Base-by-base conservation (phyloP, 192 early-diverging fungal species). In the Entomortierella lignicola region DNA sequence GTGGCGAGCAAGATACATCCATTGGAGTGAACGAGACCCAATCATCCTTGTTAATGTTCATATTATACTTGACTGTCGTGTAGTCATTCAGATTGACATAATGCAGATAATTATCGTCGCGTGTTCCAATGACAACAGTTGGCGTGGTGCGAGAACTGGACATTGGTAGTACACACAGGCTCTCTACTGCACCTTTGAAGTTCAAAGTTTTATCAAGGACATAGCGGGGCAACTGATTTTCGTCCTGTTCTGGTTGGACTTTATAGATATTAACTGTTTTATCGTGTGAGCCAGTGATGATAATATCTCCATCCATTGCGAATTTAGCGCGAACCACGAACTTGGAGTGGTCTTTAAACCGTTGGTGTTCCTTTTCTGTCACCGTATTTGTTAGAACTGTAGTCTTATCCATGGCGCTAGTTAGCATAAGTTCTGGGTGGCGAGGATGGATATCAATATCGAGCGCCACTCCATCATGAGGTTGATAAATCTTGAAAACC, bases 21-120 rank as follows among this genome's bases (percentile, higher is more conserved):
- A 93, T 89, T 1, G 93, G 86, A 11, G 92, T 92, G 73, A 95
- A 95, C 0, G 92, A 93, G 15, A 95, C 86, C 92, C 93, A 94
- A 53, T 92, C 84, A 66, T 95, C 94, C 25, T 89, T 89, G 74
- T 92, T 93, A 34, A 75, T 59, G 68, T 95, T 95, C 90, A 95
- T 91, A 60, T 93, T 94, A 57, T 85, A 82, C 42, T 83, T 82
- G 42, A 48, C 44, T 53, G 52, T 63, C 37, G 18, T 52, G 30
- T 69, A 71, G 41, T 67, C 68, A 53, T 58, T 79, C 20, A 92
- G 67, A 29, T 86, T 72, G 60, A 95, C 81, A 61, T 89, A 91
- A 63, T 92, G 88, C 18, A 95, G 88, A 37, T 89, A 86, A 72
- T 94, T 88, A 69, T 94, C 92, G 55, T 90, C 89, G 8, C 93